Conservation (phyloP, 2,329 filamentous ascomycete species). For the Botryotinia globosa region DNA sequence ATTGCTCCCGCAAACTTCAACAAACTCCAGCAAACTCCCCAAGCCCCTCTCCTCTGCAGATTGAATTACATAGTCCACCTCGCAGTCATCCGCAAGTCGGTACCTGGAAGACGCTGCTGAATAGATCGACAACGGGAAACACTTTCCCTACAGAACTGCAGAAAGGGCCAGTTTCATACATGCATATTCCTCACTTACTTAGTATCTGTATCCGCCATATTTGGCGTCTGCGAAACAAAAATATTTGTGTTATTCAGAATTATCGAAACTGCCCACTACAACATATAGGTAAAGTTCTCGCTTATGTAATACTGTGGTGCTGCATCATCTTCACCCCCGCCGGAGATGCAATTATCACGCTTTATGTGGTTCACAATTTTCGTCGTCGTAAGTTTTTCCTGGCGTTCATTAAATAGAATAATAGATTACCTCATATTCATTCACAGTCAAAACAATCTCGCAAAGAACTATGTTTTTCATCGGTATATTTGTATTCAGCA, state of each 20-base stretch:
- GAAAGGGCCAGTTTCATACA: not conserved
- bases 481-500: not conserved
- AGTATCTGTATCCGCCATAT: slow-evolving; percentile 34
- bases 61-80: not conserved
- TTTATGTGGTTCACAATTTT: not conserved
- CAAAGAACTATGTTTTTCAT: not conserved
- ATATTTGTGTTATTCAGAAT: not conserved
- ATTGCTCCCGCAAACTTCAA: not conserved
- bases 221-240: slow-evolving; percentile 9
- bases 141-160: not conserved
- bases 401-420: not conserved
- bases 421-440: not conserved
- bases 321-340: not conserved
- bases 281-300: slow-evolving; percentile 7
- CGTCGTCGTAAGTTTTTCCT: not conserved
- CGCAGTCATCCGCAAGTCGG: not conserved
- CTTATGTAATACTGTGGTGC: slow-evolving; percentile 3
- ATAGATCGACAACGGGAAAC: not conserved
- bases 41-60: not conserved
- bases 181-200: slow-evolving; percentile 28
- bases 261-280: slow-evolving; percentile 13
- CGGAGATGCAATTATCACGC: not conserved
- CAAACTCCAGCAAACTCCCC: not conserved
- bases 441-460: not conserved
- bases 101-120: not conserved